These are phyloP conservation scores for Myriosclerotinia curreyana DNA, from an alignment of 2,329 filamentous ascomycete species.

Conservation along the genomic window DNA sequence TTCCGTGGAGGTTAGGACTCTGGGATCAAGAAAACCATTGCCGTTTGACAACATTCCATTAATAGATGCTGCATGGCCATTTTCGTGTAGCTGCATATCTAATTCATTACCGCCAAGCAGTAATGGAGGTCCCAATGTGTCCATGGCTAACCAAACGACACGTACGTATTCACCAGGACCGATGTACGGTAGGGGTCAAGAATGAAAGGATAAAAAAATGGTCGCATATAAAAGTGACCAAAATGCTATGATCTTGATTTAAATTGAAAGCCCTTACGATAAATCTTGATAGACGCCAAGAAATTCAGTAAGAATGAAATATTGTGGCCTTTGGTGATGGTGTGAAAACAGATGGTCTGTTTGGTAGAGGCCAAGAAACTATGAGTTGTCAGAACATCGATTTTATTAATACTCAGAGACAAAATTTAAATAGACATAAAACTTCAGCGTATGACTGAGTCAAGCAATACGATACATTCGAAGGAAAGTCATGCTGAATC, in stretches of 20 bases:
- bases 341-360: neutral
- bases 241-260: neutral
- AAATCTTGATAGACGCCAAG: neutral
- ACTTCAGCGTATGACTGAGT: neutral
- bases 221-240: neutral
- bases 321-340: neutral
- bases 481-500: neutral
- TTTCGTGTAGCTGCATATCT: slow-evolving; percentile 29
- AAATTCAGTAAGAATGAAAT: neutral
- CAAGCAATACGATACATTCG: neutral
- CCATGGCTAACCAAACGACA: neutral
- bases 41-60: slow-evolving; percentile 22
- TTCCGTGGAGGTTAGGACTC: slow-evolving; percentile 25
- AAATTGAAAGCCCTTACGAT: neutral
- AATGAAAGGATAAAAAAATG: neutral
- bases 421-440: neutral
- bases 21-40: slow-evolving; percentile 34
- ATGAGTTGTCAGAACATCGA: slow-evolving; percentile 6
- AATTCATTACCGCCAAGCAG: slow-evolving; percentile 27
- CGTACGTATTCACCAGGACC: neutral
- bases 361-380: neutral
- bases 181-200: neutral
- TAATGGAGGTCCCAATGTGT: slow-evolving; percentile 3
- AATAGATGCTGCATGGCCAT: slow-evolving; percentile 3
- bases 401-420: neutral